phyloP scores from a whole-genome alignment of 2,329 filamentous ascomycete genomes.

The Aciculosporium take region DNA sequence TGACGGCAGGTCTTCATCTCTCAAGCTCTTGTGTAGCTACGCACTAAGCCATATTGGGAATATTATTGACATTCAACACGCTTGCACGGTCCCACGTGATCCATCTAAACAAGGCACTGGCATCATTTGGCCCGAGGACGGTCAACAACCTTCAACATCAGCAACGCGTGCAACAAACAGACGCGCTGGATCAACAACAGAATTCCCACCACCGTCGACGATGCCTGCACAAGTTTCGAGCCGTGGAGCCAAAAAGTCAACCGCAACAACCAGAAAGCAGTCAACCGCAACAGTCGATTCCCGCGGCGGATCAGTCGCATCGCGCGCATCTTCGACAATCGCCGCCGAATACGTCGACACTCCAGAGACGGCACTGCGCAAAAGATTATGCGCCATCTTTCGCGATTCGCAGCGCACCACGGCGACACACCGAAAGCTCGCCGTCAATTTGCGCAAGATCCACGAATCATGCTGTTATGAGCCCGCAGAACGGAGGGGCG shows the following conservation, averaged over 20 bases:
- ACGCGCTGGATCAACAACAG: not conserved
- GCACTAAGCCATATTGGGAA: constrained; percentile 18
- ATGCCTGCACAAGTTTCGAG: constrained; percentile 39
- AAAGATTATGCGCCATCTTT: constrained; percentile 59
- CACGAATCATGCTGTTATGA: constrained; percentile 73
- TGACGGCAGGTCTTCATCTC: constrained; percentile 12
- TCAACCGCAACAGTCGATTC: constrained; percentile 23
- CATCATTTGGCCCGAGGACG: not conserved
- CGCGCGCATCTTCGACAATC: constrained; percentile 32
- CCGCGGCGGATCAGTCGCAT: constrained; percentile 31
- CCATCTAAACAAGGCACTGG: constrained; percentile 13
- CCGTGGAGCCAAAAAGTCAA: constrained; percentile 31
- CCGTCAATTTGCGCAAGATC: constrained; percentile 75
- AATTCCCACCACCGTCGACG: constrained; percentile 3
- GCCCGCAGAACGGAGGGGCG: constrained; percentile 36
- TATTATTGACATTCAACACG: constrained; percentile 18
- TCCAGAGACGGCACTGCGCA: constrained; percentile 54
- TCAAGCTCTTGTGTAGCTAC: not conserved
- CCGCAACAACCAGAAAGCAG: constrained; percentile 25
- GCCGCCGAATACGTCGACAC: constrained; percentile 67
- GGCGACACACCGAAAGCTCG: constrained; percentile 78
- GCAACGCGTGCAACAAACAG: not conserved
- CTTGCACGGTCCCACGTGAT: constrained; percentile 12
- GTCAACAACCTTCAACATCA: not conserved
- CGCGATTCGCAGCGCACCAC: constrained; percentile 77